Conservation (phyloP, 371 early-diverging fungal species). For the Mortierella sp. region DNA sequence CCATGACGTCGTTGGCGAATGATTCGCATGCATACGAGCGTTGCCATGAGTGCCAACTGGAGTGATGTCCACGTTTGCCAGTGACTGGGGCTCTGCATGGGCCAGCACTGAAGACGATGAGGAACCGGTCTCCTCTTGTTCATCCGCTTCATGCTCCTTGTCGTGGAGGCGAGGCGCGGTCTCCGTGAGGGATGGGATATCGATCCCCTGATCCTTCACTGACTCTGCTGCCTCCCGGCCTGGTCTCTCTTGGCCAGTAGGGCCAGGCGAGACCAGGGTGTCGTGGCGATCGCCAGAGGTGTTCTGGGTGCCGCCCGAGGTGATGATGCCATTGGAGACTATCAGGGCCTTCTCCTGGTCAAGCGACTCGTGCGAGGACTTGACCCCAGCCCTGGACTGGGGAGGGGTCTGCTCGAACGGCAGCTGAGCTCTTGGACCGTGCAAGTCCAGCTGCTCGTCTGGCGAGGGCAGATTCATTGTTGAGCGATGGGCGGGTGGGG, state of each 20-base stretch:
- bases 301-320: slow-evolving; percentile 27
- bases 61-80: slow-evolving; percentile 1
- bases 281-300: slow-evolving; percentile 1
- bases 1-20: neutral
- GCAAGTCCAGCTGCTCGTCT: slow-evolving; percentile 52
- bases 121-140: neutral
- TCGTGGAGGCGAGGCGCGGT: neutral
- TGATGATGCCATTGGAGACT: slow-evolving; percentile 41
- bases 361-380: slow-evolving; percentile 43
- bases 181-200: neutral
- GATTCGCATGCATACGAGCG: no score
- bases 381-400: slow-evolving; percentile 40
- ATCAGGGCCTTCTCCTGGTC: slow-evolving; percentile 33
- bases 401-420: slow-evolving; percentile 52
- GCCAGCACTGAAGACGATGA: neutral
- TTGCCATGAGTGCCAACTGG: neutral
- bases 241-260: slow-evolving; percentile 33
- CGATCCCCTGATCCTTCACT: neutral
- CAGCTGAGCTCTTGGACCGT: slow-evolving; percentile 48
- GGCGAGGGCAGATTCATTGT: slow-evolving; percentile 50
- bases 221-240: slow-evolving; percentile 17
- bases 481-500: no score
- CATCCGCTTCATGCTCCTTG: neutral
- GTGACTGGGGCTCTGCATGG: neutral
- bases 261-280: slow-evolving; percentile 37